A percentile compares a stretch with the other conserved stretches of the same genome.
Conservation (phyloP, 2,329 filamentous ascomycete species). For the Colletotrichum tropicale region DNA sequence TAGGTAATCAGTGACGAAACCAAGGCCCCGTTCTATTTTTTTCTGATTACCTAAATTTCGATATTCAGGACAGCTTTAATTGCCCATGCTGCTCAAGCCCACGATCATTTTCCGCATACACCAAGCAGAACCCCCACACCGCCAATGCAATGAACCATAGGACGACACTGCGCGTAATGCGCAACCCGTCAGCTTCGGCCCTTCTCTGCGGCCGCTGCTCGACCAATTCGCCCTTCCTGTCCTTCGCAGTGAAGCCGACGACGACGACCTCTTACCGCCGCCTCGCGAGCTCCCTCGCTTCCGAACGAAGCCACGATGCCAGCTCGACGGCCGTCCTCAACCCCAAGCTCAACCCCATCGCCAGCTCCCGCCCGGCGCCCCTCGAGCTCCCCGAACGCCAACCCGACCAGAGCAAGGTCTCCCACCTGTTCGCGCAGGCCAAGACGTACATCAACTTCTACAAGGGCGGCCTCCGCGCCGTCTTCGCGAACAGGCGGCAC, state of each 20-base stretch:
- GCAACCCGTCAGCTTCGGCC: conserved; percentile 1
- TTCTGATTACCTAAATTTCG: conserved; percentile 4
- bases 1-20: conserved; percentile 20
- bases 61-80: neutral
- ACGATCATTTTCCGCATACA: neutral
- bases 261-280: neutral
- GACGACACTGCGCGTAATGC: conserved; percentile 21
- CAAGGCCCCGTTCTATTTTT: neutral
- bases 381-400: conserved; percentile 66
- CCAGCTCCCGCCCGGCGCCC: conserved; percentile 73
- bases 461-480: conserved; percentile 79
- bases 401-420: conserved; percentile 45
- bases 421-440: conserved; percentile 59
- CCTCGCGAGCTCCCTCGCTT: conserved; percentile 1
- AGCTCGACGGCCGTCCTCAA: neutral
- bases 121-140: neutral
- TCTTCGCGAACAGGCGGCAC: conserved; percentile 69
- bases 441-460: conserved; percentile 85
- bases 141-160: conserved; percentile 22
- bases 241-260: neutral
- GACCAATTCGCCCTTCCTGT: neutral
- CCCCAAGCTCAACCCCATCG: conserved; percentile 69
- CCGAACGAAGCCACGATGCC: neutral
- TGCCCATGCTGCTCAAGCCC: neutral
- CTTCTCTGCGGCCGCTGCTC: neutral